Conservation (phyloP, 164 flowering plant species). For the Piper longum region DNA sequence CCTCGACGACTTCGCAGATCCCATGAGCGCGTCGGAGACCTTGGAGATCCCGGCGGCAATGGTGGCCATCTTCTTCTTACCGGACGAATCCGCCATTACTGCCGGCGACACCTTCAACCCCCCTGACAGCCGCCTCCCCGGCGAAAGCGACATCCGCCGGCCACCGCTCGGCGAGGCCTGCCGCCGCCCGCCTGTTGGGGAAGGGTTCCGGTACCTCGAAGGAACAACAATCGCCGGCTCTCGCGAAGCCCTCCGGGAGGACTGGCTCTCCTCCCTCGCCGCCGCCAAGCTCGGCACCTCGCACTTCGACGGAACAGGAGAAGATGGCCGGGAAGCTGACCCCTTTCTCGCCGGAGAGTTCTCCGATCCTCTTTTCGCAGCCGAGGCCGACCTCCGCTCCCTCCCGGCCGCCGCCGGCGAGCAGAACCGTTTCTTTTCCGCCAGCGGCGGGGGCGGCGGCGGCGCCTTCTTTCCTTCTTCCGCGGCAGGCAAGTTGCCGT, state of each 20-base stretch:
- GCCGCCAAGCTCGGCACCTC: conserved; percentile 69
- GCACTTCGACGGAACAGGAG: conserved; percentile 84
- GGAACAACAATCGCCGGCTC: conserved; percentile 88
- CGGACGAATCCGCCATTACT: conserved; percentile 26
- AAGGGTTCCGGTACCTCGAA: conserved; percentile 80
- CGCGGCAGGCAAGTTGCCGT: conserved; percentile 13
- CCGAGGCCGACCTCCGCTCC: conserved; percentile 34
- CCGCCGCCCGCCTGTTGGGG: conserved; percentile 12
- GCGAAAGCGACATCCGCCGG: conserved; percentile 55
- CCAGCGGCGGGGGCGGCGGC: background rate
- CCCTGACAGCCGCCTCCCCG: conserved; percentile 64
- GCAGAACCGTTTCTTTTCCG: conserved; percentile 36
- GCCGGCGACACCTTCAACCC: conserved; percentile 54
- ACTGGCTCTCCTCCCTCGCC: conserved; percentile 48
- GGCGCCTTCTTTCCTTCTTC: conserved; percentile 2
- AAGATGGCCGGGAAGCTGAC: conserved; percentile 37
- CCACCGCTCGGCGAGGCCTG: conserved; percentile 32
- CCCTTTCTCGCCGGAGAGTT: conserved; percentile 48
- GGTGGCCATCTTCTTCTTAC: conserved; percentile 63
- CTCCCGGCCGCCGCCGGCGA: conserved; percentile 27
- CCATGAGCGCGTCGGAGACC: conserved; percentile 54
- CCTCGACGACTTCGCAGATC: conserved; percentile 39
- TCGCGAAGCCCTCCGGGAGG: conserved; percentile 26
- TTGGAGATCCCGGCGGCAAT: conserved; percentile 58
- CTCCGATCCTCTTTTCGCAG: conserved; percentile 42